Conservation (phyloP, 345 rosid genomes). For the Eucalyptus viminalis region DNA sequence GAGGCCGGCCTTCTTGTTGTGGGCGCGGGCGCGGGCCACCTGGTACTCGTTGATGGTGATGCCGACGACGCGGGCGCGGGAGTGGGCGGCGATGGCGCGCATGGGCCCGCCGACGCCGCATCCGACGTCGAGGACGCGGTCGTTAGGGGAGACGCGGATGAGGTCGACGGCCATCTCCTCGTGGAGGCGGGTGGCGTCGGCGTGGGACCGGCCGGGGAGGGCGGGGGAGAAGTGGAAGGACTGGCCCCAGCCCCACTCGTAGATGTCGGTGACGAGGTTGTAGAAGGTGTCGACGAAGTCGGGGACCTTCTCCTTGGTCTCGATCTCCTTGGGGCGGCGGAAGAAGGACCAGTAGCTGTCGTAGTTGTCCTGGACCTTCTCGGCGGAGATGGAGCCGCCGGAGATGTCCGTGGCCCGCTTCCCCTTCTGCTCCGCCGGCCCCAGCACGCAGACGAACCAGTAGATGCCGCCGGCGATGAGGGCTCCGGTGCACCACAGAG, state of each 20-base stretch:
- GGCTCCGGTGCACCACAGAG: constrained; percentile 60
- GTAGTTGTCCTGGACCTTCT: constrained; percentile 70
- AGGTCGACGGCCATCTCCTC: constrained; percentile 88
- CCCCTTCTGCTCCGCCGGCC: constrained; percentile 81
- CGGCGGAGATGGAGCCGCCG: constrained; percentile 91
- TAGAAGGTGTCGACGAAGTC: constrained; percentile 91
- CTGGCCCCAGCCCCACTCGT: constrained; percentile 99
- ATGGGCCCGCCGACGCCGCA: constrained; percentile 98
- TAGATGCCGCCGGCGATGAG: constrained; percentile 60
- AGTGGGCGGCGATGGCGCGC: constrained; percentile 97
- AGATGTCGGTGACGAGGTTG: constrained; percentile 88
- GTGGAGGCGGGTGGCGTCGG: constrained; percentile 76
- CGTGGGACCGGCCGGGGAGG: constrained; percentile 67
- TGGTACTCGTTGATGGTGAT: constrained; percentile 97
- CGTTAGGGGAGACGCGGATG: constrained; percentile 43
- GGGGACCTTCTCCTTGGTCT: constrained; percentile 68
- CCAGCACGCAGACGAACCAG: constrained; percentile 84
- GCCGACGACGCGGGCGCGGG: constrained; percentile 72
- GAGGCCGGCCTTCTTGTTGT: constrained; percentile 83
- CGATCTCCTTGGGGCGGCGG: constrained; percentile 81
- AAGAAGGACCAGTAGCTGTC: constrained; percentile 80
- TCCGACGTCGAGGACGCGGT: constrained; percentile 70
- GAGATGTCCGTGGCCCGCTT: constrained; percentile 68
- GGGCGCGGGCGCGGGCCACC: constrained; percentile 70
- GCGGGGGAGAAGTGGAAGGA: constrained; percentile 95